phyloP scores from a whole-genome alignment of 805 yeast species.

The Jamesozyma jinghongensis region DNA sequence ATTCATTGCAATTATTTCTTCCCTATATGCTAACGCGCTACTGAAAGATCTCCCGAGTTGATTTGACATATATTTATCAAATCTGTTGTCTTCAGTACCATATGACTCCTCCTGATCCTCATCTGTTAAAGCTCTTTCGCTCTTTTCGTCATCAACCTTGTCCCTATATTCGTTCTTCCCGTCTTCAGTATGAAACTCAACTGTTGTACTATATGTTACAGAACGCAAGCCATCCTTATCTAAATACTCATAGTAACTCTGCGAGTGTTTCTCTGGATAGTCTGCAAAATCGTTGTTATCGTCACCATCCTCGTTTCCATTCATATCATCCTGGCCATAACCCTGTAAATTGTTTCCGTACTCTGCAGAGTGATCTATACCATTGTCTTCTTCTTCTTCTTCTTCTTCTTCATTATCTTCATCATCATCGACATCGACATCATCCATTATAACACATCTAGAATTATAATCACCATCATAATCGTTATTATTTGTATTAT shows the following conservation, averaged over 20 bases:
- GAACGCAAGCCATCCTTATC: conserved; percentile 30
- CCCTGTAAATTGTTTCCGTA: background rate
- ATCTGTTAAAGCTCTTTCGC: conserved; percentile 5
- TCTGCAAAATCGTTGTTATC: conserved; percentile 53
- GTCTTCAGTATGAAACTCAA: conserved; percentile 20
- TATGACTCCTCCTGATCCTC: conserved; percentile 6
- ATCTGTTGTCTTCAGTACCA: conserved; percentile 13
- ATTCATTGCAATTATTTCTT: background rate
- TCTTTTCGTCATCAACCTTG: conserved; percentile 12
- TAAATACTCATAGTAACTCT: conserved; percentile 29
- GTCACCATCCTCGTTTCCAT: conserved; percentile 18
- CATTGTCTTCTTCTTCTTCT: conserved; percentile 7
- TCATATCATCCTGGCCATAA: conserved; percentile 18
- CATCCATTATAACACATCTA: too few relatives aligned
- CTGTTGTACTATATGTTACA: conserved; percentile 25
- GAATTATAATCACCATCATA: conserved; percentile 30
- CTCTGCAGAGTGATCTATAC: conserved; percentile 1
- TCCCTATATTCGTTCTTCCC: background rate
- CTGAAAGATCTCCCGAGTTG: conserved; percentile 17
- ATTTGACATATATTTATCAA: conserved; percentile 24
- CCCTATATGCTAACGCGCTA: conserved; percentile 4
- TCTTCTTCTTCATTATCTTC: conserved; percentile 51
- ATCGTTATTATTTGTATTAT: conserved; percentile 43
- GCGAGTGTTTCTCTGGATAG: conserved; percentile 26
- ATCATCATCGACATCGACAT: conserved; percentile 29